phyloP scores from a whole-genome alignment of 768 basidiomycete species.

The Fomitopsis serialis region DNA sequence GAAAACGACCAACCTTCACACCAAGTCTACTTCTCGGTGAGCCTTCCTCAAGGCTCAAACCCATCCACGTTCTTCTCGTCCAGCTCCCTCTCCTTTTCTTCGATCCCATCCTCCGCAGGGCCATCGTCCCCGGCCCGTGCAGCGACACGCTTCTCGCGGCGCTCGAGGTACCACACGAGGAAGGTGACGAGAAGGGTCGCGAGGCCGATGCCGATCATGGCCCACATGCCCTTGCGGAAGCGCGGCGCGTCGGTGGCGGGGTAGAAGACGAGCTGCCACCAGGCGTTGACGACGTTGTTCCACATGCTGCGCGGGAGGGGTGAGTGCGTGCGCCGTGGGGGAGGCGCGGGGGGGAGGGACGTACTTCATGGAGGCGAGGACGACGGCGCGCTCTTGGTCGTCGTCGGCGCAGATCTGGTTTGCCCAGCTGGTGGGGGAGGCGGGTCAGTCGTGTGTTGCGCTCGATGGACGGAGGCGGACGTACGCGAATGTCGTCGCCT shows the following conservation, averaged over 20 bases:
- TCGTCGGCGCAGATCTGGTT: constrained; percentile 73
- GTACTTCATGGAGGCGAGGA: constrained; percentile 75
- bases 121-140: neutral
- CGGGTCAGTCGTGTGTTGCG: neutral
- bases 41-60: neutral
- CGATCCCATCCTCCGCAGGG: neutral
- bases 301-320: constrained; percentile 44
- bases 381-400: constrained; percentile 61
- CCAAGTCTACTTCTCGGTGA: no score
- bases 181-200: constrained; percentile 54
- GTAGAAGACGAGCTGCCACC: constrained; percentile 70
- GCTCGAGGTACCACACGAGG: constrained; percentile 52
- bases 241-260: constrained; percentile 67
- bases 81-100: constrained; percentile 2
- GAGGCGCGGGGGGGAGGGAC: neutral
- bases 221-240: constrained; percentile 65
- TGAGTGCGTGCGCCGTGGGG: neutral
- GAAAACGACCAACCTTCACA: no score
- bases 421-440: constrained; percentile 49
- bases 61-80: neutral
- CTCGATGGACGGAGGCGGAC: constrained; percentile 17
- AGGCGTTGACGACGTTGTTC: constrained; percentile 63
- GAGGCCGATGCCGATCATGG: constrained; percentile 53
- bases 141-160: constrained; percentile 23
- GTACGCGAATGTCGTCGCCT: constrained; percentile 71